Evolutionary conservation across 2,329 filamentous ascomycete genomes (phyloP).

Genomic region (Penicillium sp.): DNA sequence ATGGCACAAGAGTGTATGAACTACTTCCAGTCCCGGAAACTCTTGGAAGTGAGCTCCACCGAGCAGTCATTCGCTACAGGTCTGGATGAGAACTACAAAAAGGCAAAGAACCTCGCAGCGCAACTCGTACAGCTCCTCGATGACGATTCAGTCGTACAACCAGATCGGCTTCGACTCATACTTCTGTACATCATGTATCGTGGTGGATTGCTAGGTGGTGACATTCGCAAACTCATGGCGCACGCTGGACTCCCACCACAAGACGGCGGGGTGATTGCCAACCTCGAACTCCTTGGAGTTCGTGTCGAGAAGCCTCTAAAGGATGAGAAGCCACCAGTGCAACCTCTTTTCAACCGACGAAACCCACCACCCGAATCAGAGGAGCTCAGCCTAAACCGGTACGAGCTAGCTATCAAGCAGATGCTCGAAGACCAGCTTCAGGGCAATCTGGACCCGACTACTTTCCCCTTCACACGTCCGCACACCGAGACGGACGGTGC

Average conservation of each 20-base stretch:
- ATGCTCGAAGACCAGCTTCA: constrained; percentile 73
- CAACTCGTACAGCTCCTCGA: constrained; percentile 85
- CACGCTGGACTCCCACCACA: constrained; percentile 76
- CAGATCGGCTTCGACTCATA: constrained; percentile 81
- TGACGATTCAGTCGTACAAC: constrained; percentile 68
- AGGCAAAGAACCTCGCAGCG: constrained; percentile 84
- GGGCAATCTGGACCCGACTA: constrained; percentile 64
- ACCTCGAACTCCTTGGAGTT: constrained; percentile 76
- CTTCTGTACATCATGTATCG: constrained; percentile 83
- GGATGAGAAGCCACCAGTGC: constrained; percentile 66
- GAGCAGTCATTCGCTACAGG: constrained; percentile 93
- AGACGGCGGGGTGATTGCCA: constrained; percentile 71
- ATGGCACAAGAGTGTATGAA: constrained; percentile 99
- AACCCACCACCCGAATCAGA: constrained; percentile 59
- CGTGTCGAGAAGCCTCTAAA: constrained; percentile 71
- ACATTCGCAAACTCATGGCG: constrained; percentile 78
- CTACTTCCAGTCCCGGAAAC: constrained; percentile 78
- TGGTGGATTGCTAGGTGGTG: constrained; percentile 78
- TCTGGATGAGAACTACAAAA: constrained; percentile 86
- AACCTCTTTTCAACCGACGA: constrained; percentile 72
- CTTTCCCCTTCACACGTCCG: constrained; percentile 73
- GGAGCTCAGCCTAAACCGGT: constrained; percentile 83
- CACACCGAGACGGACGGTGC: constrained; percentile 53
- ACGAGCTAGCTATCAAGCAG: constrained; percentile 76
- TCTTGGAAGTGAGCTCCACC: constrained; percentile 80